phyloP scores from a whole-genome alignment of 1,139 yeast genomes.

The Kodamaea anthophila region DNA sequence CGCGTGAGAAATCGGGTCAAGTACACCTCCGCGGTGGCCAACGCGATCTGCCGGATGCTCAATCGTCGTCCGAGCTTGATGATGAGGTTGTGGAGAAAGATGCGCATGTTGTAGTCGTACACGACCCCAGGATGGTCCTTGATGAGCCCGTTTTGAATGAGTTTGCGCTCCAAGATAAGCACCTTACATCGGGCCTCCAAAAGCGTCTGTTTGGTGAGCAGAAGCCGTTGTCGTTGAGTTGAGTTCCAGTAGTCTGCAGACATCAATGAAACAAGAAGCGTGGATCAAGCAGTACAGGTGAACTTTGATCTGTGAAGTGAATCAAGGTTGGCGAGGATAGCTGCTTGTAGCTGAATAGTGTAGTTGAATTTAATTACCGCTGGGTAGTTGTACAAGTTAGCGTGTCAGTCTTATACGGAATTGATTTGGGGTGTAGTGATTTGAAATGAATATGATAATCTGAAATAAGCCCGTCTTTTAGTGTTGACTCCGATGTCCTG shows the following conservation, averaged over 20 bases:
- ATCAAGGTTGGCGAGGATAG: too few species aligned
- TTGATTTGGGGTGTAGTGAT: too few species aligned
- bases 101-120: slow-evolving; percentile 59
- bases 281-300: too few species aligned
- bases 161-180: slow-evolving; percentile 35
- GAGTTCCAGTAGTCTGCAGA: slow-evolving; percentile 47
- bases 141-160: slow-evolving; percentile 43
- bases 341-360: too few species aligned
- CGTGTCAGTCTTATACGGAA: too few species aligned
- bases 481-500: too few species aligned
- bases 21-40: slow-evolving; percentile 87
- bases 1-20: slow-evolving; percentile 65
- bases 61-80: slow-evolving; percentile 74
- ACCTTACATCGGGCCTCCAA: slow-evolving; percentile 36
- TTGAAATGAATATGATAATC: too few species aligned
- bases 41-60: slow-evolving; percentile 71
- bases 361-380: too few species aligned
- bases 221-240: slow-evolving; percentile 41
- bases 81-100: slow-evolving; percentile 62
- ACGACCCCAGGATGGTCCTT: slow-evolving; percentile 39
- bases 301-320: too few species aligned
- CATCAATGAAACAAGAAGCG: too few species aligned
- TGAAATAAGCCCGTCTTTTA: too few species aligned
- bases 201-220: slow-evolving; percentile 33
- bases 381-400: too few species aligned